Base-by-base conservation (phyloP, 148 eudicot species). In the Vaccinium darrowii region DNA sequence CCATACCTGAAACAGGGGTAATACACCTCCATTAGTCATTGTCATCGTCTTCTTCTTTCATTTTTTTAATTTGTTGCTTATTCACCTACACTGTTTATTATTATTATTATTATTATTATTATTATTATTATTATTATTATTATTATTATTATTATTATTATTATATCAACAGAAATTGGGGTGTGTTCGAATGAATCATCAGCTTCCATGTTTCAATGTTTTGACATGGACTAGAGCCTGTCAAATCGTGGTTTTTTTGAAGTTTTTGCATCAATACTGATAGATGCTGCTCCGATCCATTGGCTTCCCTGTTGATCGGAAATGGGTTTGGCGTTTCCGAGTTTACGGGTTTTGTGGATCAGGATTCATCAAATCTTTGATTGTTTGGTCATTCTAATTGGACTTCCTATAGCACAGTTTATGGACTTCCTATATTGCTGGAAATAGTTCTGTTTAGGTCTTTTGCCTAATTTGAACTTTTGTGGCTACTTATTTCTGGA, bases 271-370 rank as follows among this genome's bases (percentile, higher is more conserved):
- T 85, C 47, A 54, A 52, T 76, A 50, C 79, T 16, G 79, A 76
- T 86, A 73, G 76, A 43, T 65, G 71, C 60, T 21, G 65, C 78
- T 82, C 83, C 84, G 95, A 92, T 92, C 92, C 86, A 65, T 86
- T 86, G 87, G 78, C 83, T 84, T 84, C 12, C 13, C 49, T 78
- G 69, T 81, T 79, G 47, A 79, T 88, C 85, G 82, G n/a, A 65
- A 81, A 86, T 65, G 74, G 9, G 43, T 60, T 30, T 65, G 58
- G 43, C 51, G 3, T 85, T 56, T 90, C 62, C 39, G 21, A 62
- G 10, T 47, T 58, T 71, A 7, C 4, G 8, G 74, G 27, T 82
- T 14, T 4, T 83, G 62, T 39, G 62, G 81, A 72, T 54, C 62
- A 62, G 65, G 16, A 43, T 78, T 88, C 58, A 7, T 85, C 14